Evolutionary conservation across 1,139 yeast species (phyloP), one percentile per base, ranked within the genome.

Genomic region (Blastobotrys malaysiensis): DNA sequence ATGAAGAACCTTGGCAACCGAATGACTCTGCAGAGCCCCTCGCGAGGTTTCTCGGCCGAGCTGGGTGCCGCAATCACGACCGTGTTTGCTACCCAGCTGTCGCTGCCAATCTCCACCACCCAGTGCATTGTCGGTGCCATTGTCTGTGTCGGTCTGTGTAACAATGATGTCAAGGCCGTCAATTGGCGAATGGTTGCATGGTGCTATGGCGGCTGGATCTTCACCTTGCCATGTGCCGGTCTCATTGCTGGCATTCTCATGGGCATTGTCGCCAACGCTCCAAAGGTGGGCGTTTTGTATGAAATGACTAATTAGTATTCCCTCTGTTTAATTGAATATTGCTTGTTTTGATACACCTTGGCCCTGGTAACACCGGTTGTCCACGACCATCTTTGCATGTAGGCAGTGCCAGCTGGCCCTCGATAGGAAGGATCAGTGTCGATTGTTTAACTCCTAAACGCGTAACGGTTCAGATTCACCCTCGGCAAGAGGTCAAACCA

Each of bases 111-210:
- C 48, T 84, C 90, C 13, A 86, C 93, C 43, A 86, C 93, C 7
- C 91, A 86, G 70, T 79, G 84, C 65, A 87, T 89, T n/a, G 86
- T 83, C 53, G 93, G 95, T 60, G 88, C 89, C 49, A 83, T 87
- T 49, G 88, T 86, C 7, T 82, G 82, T 63, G 87, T 86, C 61
- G 95, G 91, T 57, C 74, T 84, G 57, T 84, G 89, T 73, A 86
- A 86, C 74, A 75, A 73, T 62, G 86, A 83, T 65, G 61, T 76
- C 65, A 78, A 72, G 63, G 79, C 88, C 6, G 86, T 85, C 57
- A 86, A 86, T 74, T 86, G 91, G 91, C 79, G 87, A 74, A 82
- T 84, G 81, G 88, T 86, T 48, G 68, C 73, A 18, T 84, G 86
- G 84, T 81, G 86, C 65, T 85, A 84, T 71, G 62, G 74, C 48